phyloP scores from a whole-genome alignment of 371 early-diverging fungal species.

The Smittium culicis region DNA sequence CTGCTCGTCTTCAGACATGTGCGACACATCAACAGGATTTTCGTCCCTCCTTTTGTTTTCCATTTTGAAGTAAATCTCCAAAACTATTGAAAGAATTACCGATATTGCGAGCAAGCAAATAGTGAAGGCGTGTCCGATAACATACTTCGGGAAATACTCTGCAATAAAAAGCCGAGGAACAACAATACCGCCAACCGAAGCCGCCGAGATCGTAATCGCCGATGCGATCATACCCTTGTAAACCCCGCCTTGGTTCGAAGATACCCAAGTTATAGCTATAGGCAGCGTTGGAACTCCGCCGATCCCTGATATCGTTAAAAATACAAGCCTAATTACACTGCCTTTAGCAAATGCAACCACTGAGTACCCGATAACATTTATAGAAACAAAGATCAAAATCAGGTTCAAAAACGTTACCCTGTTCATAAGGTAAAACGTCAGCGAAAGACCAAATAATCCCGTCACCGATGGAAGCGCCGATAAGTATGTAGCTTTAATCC shows the following conservation, averaged over 20 bases:
- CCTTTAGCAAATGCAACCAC: neutral
- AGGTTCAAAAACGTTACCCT: neutral
- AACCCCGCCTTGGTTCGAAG: neutral
- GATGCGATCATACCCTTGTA: conserved; percentile 1
- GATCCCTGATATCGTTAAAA: neutral
- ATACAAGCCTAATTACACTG: neutral
- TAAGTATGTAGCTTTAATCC: neutral
- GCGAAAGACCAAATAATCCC: neutral
- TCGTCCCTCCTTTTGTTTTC: conserved; percentile 6
- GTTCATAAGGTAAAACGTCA: neutral
- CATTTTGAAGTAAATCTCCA: neutral
- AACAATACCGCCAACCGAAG: neutral
- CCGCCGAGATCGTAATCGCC: neutral
- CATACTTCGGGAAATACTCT: neutral
- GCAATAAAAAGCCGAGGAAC: neutral
- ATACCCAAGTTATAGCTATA: neutral
- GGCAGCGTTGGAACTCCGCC: neutral
- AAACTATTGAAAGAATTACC: neutral
- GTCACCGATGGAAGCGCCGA: neutral
- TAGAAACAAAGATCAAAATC: neutral
- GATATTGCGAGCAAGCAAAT: neutral
- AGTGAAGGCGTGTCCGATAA: neutral
- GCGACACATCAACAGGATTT: conserved; percentile 11
- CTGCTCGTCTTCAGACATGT: conserved; percentile 1
- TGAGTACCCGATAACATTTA: neutral